Evolutionary conservation across 352 stramenopile genomes (phyloP).

Genomic region (Thalassiosira exigua): DNA sequence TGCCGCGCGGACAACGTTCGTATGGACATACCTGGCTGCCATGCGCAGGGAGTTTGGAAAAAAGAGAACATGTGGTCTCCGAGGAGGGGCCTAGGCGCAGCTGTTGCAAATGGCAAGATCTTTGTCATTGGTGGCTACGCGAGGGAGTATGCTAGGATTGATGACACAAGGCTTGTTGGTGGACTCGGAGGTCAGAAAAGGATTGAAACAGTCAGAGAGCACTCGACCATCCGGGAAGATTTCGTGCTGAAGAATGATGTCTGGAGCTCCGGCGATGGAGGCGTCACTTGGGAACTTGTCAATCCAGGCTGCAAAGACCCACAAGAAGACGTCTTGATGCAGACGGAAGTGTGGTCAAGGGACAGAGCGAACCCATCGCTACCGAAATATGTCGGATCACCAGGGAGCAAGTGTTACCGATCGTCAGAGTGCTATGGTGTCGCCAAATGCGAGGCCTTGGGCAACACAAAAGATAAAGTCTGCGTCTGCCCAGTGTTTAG

Average conservation of each 20-base stretch:
- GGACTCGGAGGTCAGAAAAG: conserved; percentile 52
- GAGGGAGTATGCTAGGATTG: conserved; percentile 62
- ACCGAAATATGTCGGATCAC: conserved; percentile 46
- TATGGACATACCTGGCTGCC: conserved; percentile 44
- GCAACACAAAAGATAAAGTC: conserved; percentile 57
- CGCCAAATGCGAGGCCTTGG: conserved; percentile 65
- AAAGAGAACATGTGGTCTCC: conserved; percentile 75
- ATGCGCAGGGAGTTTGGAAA: conserved; percentile 65
- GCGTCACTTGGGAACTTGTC: conserved; percentile 76
- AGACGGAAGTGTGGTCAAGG: conserved; percentile 66
- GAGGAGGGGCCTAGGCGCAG: conserved; percentile 51
- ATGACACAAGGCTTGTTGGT: conserved; percentile 61
- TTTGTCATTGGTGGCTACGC: conserved; percentile 73
- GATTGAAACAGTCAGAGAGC: conserved; percentile 54
- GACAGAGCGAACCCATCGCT: conserved; percentile 36
- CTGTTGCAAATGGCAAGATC: conserved; percentile 61
- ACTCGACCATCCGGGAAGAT: conserved; percentile 70
- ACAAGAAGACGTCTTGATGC: conserved; percentile 69
- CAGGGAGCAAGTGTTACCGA: conserved; percentile 50
- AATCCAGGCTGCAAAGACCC: conserved; percentile 77
- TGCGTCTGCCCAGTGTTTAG: conserved; percentile 86
- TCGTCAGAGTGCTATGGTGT: conserved; percentile 82
- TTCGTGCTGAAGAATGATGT: conserved; percentile 83
- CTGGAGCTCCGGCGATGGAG: conserved; percentile 77
- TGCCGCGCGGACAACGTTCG: conserved; percentile 43